Conservation (phyloP, 331 rosid species). For the Phaseolus coccineus region DNA sequence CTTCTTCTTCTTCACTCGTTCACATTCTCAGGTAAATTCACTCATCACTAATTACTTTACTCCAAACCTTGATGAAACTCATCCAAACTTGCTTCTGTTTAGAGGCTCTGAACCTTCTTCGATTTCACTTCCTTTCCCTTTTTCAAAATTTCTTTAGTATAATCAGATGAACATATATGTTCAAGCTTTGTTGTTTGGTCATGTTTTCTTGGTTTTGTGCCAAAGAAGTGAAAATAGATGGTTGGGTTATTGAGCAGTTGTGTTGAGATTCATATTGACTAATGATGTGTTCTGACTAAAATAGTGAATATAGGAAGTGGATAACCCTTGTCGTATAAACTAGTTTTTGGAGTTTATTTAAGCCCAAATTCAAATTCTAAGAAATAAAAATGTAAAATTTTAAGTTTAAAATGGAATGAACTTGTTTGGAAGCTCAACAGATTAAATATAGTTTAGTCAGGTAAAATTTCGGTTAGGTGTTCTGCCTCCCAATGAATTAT, state of each 20-base stretch:
- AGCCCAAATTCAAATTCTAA: not conserved
- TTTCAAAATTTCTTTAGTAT: not conserved
- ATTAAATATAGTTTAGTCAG: not conserved
- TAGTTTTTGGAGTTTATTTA: not conserved
- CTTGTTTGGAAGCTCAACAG: slow-evolving; percentile 1
- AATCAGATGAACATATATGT: not conserved
- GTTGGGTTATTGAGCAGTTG: not conserved
- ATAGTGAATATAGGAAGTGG: not conserved
- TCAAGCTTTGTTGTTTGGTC: not conserved
- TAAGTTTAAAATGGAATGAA: not conserved
- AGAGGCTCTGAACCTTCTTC: not conserved
- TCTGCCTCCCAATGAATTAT: not conserved
- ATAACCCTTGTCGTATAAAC: not conserved
- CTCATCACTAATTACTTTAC: not conserved
- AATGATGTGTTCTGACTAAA: not conserved
- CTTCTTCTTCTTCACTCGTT: not conserved
- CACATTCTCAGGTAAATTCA: not conserved
- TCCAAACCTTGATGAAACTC: not conserved
- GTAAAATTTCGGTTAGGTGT: not conserved
- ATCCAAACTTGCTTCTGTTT: too few relatives aligned
- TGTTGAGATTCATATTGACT: not conserved
- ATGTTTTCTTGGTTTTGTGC: not conserved
- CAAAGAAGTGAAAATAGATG: not conserved
- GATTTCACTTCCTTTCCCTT: not conserved
- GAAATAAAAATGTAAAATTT: not conserved